A percentile compares a stretch with the other conserved stretches of the same genome.
Evolutionary conservation across 2,329 filamentous ascomycete species (phyloP).

Genomic region (Coleophoma crateriformis): DNA sequence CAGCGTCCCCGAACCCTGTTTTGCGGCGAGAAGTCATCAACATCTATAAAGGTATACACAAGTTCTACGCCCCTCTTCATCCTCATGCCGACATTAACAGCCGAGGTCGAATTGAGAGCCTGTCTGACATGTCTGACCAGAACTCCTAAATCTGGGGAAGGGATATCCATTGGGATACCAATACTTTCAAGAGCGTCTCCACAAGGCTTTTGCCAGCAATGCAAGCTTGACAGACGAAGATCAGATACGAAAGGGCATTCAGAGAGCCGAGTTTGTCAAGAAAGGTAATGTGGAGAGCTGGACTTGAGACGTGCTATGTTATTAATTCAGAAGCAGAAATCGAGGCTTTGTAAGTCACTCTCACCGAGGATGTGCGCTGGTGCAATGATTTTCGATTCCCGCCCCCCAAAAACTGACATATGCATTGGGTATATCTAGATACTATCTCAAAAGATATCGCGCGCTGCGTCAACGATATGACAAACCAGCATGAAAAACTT

Average conservation of each 20-base stretch:
- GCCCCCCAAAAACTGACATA: constrained; percentile 3
- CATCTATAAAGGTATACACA: constrained; percentile 76
- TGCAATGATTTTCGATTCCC: background rate
- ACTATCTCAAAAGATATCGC: constrained; percentile 89
- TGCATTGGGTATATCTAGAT: constrained; percentile 45
- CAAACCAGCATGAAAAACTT: constrained; percentile 13
- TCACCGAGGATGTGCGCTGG: too few relatives aligned
- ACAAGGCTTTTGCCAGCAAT: constrained; percentile 80
- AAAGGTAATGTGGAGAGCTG: constrained; percentile 54
- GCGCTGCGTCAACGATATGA: constrained; percentile 75
- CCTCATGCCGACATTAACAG: background rate
- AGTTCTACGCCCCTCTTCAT: background rate
- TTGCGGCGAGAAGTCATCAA: constrained; percentile 75
- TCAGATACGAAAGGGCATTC: constrained; percentile 70
- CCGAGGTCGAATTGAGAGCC: too few relatives aligned
- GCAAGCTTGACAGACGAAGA: constrained; percentile 63
- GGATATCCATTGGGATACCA: constrained; percentile 81
- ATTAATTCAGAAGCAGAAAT: constrained; percentile 55
- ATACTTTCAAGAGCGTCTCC: constrained; percentile 77
- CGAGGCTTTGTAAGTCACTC: constrained; percentile 71
- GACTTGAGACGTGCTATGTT: too few relatives aligned
- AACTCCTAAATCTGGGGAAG: constrained; percentile 76
- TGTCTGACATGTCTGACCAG: constrained; percentile 36
- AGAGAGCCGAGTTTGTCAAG: constrained; percentile 79
- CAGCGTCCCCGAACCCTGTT: constrained; percentile 19